Conservation (phyloP, 2,329 filamentous ascomycete species). For the Botrytis squamosa region DNA sequence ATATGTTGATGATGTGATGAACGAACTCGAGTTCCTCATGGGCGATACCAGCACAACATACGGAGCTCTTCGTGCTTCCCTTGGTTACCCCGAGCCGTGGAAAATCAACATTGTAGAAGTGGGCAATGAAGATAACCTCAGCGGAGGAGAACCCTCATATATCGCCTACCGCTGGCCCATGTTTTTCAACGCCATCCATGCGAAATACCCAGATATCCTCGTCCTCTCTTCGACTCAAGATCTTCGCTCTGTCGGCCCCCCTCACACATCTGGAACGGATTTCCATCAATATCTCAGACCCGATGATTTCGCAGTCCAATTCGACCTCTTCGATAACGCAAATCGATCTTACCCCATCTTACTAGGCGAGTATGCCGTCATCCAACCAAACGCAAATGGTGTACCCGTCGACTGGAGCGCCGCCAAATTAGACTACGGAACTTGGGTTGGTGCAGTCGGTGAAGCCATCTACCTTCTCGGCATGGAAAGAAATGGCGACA, state of each 20-base stretch:
- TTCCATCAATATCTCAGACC: slow-evolving; percentile 34
- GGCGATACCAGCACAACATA: slow-evolving; percentile 46
- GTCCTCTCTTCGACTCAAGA: slow-evolving; percentile 42
- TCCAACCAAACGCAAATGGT: slow-evolving; percentile 29
- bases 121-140: slow-evolving; percentile 52
- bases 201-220: slow-evolving; percentile 44
- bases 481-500: slow-evolving; percentile 33
- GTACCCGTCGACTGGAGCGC: slow-evolving; percentile 20
- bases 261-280: slow-evolving; percentile 26
- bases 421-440: slow-evolving; percentile 23
- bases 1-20: slow-evolving; percentile 49
- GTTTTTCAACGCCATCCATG: slow-evolving; percentile 49
- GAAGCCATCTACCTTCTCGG: slow-evolving; percentile 35
- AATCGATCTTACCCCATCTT: slow-evolving; percentile 29
- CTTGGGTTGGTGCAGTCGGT: slow-evolving; percentile 34
- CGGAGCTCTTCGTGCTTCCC: slow-evolving; percentile 48
- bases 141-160: slow-evolving; percentile 41
- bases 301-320: slow-evolving; percentile 30
- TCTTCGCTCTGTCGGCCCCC: slow-evolving; percentile 20
- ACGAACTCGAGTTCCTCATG: slow-evolving; percentile 53
- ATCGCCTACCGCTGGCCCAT: slow-evolving; percentile 45
- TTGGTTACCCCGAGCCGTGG: slow-evolving; percentile 52
- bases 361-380: slow-evolving; percentile 35
- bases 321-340: slow-evolving; percentile 30
- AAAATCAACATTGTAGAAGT: slow-evolving; percentile 51